Evolutionary conservation across 306 rosid genomes (phyloP).

Genomic region (Casuarina cunninghamiana): DNA sequence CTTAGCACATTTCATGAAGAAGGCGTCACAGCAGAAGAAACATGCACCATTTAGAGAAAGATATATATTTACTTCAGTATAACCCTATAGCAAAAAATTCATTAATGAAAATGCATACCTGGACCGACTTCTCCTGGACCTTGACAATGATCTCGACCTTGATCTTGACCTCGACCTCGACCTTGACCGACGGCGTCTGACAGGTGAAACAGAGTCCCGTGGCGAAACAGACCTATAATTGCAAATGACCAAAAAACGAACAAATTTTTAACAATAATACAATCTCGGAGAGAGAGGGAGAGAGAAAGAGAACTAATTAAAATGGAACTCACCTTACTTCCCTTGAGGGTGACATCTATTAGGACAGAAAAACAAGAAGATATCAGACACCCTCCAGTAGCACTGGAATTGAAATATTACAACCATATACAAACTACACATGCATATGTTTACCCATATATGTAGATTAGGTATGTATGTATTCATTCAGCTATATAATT

Average conservation of each 20-base stretch:
- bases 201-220: slow-evolving; percentile 34
- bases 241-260: slow-evolving; percentile 9
- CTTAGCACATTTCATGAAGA: neutral
- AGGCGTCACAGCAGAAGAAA: neutral
- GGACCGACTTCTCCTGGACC: slow-evolving; percentile 49
- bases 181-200: slow-evolving; percentile 30
- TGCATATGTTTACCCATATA: neutral
- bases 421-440: neutral
- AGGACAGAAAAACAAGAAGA: slow-evolving; percentile 6
- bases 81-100: neutral
- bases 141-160: slow-evolving; percentile 18
- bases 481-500: neutral
- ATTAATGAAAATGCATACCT: slow-evolving; percentile 24
- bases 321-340: slow-evolving; percentile 35
- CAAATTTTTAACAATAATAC: neutral
- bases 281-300: no score
- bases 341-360: slow-evolving; percentile 48
- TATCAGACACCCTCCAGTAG: slow-evolving; percentile 27
- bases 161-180: neutral
- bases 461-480: neutral
- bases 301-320: neutral
- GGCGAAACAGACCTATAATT: slow-evolving; percentile 39
- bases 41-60: neutral
- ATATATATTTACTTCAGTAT: neutral
- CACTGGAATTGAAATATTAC: neutral